Evolutionary conservation across 768 basidiomycete genomes (phyloP).

Genomic region (Auricularia cornea): DNA sequence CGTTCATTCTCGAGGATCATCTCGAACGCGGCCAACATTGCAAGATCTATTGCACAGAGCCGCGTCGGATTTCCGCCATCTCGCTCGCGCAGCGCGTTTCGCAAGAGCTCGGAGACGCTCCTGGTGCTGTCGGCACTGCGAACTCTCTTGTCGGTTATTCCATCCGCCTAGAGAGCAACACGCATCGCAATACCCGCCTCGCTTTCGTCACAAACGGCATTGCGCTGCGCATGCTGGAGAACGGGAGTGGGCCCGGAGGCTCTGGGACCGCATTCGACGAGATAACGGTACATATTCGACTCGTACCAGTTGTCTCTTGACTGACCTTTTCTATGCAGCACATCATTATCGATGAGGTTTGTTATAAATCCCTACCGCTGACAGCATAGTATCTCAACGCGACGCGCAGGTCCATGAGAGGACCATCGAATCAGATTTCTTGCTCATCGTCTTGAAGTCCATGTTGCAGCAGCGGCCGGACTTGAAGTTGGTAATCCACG

Average conservation of each 20-base stretch:
- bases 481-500: conserved; percentile 52
- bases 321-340: conserved; percentile 45
- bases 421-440: conserved; percentile 94
- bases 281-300: conserved; percentile 59
- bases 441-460: conserved; percentile 86
- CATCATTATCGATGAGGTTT: conserved; percentile 89
- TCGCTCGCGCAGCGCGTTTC: conserved; percentile 94
- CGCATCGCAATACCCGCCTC: conserved; percentile 66
- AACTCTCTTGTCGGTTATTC: conserved; percentile 88
- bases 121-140: conserved; percentile 65
- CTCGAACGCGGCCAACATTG: conserved; percentile 72
- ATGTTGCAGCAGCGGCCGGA: conserved; percentile 67
- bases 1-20: conserved; percentile 87
- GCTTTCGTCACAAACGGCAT: conserved; percentile 92
- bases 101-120: conserved; percentile 79
- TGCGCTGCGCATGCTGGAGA: conserved; percentile 93
- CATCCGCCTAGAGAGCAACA: conserved; percentile 85
- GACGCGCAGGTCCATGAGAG: conserved; percentile 77
- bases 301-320: neutral
- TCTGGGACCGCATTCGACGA: conserved; percentile 84
- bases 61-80: conserved; percentile 90
- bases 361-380: too few species aligned
- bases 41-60: conserved; percentile 93
- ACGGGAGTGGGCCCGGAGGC: conserved; percentile 58
- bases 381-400: too few species aligned